These are phyloP conservation scores for Pythium aquatile DNA, from an alignment of 352 stramenopile genomes.

Conservation along the genomic window DNA sequence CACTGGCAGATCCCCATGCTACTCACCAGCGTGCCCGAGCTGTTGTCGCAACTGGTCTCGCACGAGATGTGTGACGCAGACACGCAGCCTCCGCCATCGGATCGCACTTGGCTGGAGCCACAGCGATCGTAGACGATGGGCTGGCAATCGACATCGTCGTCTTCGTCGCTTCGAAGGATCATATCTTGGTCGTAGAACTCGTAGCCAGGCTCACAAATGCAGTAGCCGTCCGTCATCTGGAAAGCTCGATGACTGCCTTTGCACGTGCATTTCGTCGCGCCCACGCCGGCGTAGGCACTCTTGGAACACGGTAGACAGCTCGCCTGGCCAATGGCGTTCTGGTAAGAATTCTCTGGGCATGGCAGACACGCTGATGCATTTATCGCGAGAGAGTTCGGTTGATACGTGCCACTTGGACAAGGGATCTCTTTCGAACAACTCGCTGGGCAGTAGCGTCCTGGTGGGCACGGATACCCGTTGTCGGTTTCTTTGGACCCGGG, in stretches of 20 bases:
- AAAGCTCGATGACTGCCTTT: constrained; percentile 88
- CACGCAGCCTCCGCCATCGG: constrained; percentile 68
- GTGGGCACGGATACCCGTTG: constrained; percentile 82
- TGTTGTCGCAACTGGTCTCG: constrained; percentile 59
- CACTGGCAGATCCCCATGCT: constrained; percentile 89
- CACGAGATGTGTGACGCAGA: constrained; percentile 40
- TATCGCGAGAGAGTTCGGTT: constrained; percentile 38
- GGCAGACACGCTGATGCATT: constrained; percentile 60
- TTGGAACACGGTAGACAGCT: constrained; percentile 89
- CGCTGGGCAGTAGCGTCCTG: constrained; percentile 71
- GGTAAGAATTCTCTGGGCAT: constrained; percentile 80
- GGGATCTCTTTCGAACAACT: constrained; percentile 49
- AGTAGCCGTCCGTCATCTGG: constrained; percentile 89
- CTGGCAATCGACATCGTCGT: constrained; percentile 89
- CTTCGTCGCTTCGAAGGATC: constrained; percentile 74
- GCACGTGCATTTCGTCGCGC: constrained; percentile 76
- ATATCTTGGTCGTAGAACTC: constrained; percentile 91
- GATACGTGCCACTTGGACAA: constrained; percentile 82
- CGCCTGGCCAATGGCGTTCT: constrained; percentile 55
- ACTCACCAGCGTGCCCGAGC: constrained; percentile 68
- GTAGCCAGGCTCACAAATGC: constrained; percentile 89
- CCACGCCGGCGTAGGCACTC: constrained; percentile 54
- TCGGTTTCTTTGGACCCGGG: constrained; percentile 59
- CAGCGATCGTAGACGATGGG: constrained; percentile 91
- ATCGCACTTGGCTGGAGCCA: constrained; percentile 64